These are phyloP conservation scores for Closterium sp. DNA, from an alignment of 139 green algal species.

Conservation along the genomic window DNA sequence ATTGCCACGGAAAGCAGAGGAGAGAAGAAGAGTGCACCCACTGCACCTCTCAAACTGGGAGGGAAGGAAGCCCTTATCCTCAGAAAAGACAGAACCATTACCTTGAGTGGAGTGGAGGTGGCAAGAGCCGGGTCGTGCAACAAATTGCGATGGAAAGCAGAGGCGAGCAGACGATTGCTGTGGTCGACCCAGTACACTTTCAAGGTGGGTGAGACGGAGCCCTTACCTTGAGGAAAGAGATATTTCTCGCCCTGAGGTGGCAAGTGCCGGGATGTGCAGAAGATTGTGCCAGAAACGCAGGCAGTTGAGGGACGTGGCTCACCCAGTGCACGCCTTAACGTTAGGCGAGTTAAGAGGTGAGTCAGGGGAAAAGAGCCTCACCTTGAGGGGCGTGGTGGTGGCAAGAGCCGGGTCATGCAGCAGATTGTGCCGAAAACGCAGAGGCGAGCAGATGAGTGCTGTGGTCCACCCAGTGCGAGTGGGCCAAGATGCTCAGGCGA, in stretches of 20 bases:
- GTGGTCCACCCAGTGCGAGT: constrained; percentile 72
- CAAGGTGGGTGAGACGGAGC: no score
- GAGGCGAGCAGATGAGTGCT: constrained; percentile 46
- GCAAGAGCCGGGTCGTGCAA: constrained; percentile 30
- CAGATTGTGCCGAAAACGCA: constrained; percentile 23
- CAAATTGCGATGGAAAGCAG: constrained; percentile 4
- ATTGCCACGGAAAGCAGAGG: not conserved
- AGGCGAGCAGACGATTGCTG: not conserved
- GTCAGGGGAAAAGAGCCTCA: not conserved
- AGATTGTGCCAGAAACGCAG: no score
- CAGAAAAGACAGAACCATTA: not conserved
- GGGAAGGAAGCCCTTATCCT: not conserved
- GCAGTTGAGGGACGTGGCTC: no score
- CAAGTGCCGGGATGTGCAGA: no score
- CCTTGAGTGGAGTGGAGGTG: constrained; percentile 41
- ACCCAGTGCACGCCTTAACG: no score
- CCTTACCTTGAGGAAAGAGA: no score
- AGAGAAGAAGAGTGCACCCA: no score
- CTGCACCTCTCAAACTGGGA: no score
- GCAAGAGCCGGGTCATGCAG: constrained; percentile 32
- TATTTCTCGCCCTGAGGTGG: no score
- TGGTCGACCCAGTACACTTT: no score
- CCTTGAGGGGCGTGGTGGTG: constrained; percentile 42
- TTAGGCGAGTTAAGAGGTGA: no score
- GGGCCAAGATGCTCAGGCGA: constrained; percentile 45